Percentiles rank a stretch among this genome's conserved stretches.
Evolutionary conservation across 495 filamentous ascomycete species (phyloP).

Genomic region (Talaromyces ruber): DNA sequence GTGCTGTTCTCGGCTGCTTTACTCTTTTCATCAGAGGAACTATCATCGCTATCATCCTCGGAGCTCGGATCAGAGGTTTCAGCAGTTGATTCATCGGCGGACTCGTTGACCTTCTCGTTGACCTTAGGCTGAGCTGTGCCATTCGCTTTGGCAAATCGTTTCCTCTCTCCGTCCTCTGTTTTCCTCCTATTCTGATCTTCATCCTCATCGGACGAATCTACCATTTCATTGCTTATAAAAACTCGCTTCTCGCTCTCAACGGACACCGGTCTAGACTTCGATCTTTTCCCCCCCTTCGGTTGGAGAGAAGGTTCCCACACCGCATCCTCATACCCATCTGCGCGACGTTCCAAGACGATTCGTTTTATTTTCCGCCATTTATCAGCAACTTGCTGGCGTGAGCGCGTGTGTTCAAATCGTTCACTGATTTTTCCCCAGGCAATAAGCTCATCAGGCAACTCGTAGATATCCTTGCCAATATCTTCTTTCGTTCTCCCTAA

Average conservation of each 20-base stretch:
- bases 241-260: neutral
- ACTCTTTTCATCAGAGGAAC: neutral
- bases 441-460: slow-evolving; percentile 25
- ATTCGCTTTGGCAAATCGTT: neutral
- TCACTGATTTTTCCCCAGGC: slow-evolving; percentile 29
- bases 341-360: slow-evolving; percentile 12
- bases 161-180: neutral
- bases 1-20: neutral
- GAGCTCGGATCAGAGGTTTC: neutral
- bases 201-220: slow-evolving; percentile 14
- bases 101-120: neutral
- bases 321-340: slow-evolving; percentile 17
- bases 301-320: neutral
- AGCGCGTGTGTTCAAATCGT: slow-evolving; percentile 21
- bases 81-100: neutral
- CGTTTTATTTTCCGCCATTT: slow-evolving; percentile 34
- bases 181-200: neutral
- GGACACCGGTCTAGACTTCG: neutral
- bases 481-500: slow-evolving; percentile 1
- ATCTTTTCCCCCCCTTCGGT: neutral
- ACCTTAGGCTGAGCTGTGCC: neutral
- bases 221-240: slow-evolving; percentile 7
- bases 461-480: slow-evolving; percentile 30
- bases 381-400: slow-evolving; percentile 37
- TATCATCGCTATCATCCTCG: slow-evolving; percentile 6